These are phyloP conservation scores for Penicillium pulvis DNA, from an alignment of 495 filamentous ascomycete genomes.

Conservation along the genomic window DNA sequence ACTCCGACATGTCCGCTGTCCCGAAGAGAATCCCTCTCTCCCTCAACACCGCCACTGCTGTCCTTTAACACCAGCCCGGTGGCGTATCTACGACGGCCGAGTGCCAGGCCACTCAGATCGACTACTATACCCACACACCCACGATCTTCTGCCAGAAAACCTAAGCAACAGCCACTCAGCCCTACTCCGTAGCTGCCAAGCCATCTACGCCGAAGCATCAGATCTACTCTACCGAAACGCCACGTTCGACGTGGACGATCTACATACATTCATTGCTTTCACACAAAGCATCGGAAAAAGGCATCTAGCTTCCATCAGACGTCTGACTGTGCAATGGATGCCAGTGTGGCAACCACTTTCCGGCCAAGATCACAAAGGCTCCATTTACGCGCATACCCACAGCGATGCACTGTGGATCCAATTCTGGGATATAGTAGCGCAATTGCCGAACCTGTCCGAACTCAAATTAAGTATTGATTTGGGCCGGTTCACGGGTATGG, in stretches of 20 bases:
- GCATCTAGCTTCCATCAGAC: slow-evolving; percentile 22
- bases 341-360: slow-evolving; percentile 42
- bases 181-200: slow-evolving; percentile 44
- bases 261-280: slow-evolving; percentile 47
- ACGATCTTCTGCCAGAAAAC: slow-evolving; percentile 27
- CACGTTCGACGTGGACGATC: slow-evolving; percentile 44
- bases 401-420: slow-evolving; percentile 39
- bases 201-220: slow-evolving; percentile 45
- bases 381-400: slow-evolving; percentile 46
- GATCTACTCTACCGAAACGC: slow-evolving; percentile 32
- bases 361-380: slow-evolving; percentile 34
- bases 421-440: slow-evolving; percentile 37
- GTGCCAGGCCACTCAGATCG: slow-evolving; percentile 23
- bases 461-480: slow-evolving; percentile 38
- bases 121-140: slow-evolving; percentile 46
- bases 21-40: slow-evolving; percentile 15
- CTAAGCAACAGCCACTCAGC: slow-evolving; percentile 28
- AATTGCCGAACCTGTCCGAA: slow-evolving; percentile 22
- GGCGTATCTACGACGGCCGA: slow-evolving; percentile 32
- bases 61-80: slow-evolving; percentile 39
- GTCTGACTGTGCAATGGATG: slow-evolving; percentile 40
- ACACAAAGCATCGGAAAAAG: slow-evolving; percentile 18
- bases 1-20: slow-evolving; percentile 44
- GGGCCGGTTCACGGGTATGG: slow-evolving; percentile 33
- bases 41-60: slow-evolving; percentile 43